phyloP scores from a whole-genome alignment of 768 basidiomycete genomes.

The Trametopsis cervina region DNA sequence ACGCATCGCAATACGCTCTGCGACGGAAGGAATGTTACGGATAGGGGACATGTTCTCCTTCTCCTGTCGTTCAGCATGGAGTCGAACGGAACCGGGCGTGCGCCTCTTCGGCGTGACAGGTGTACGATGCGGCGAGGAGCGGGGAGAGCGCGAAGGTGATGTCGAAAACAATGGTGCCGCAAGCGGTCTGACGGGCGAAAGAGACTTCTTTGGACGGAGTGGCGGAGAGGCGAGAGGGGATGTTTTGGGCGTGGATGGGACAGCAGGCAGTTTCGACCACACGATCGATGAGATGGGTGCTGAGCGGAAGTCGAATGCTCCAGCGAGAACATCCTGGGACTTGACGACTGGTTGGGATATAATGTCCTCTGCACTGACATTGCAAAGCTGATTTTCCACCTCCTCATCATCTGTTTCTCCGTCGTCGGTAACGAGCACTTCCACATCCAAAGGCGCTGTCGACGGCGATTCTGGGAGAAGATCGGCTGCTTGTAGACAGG shows the following conservation, averaged over 20 bases:
- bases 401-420: conserved; percentile 7
- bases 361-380: background rate
- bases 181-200: conserved; percentile 2
- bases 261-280: conserved; percentile 1
- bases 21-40: conserved; percentile 28
- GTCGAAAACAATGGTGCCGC: conserved; percentile 8
- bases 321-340: conserved; percentile 8
- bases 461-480: conserved; percentile 10
- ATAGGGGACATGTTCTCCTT: conserved; percentile 59
- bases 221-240: conserved; percentile 5
- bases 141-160: conserved; percentile 5
- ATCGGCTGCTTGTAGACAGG: conserved; percentile 24
- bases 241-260: conserved; percentile 9
- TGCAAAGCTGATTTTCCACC: conserved; percentile 8
- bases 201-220: conserved; percentile 13
- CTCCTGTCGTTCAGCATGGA: conserved; percentile 28
- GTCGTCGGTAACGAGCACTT: conserved; percentile 11
- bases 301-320: conserved; percentile 1
- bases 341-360: conserved; percentile 3
- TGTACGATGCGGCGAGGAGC: conserved; percentile 2
- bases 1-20: conserved; percentile 39
- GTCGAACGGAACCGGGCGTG: conserved; percentile 16
- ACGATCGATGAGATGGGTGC: background rate
- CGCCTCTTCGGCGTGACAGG: conserved; percentile 14
- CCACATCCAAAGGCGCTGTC: too few species aligned